Conservation (phyloP, 352 stramenopile species). For the Blastocystis sp. region DNA sequence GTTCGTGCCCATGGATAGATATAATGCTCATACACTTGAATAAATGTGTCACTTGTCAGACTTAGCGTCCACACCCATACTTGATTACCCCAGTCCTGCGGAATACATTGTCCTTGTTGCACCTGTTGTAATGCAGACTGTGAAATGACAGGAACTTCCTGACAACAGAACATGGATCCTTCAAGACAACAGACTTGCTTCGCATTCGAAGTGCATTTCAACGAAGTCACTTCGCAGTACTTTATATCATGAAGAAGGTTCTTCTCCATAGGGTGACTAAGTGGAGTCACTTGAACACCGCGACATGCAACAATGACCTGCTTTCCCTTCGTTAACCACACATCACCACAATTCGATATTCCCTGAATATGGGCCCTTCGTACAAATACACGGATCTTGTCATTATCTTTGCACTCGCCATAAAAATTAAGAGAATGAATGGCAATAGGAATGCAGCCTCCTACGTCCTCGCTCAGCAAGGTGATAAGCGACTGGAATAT, state of each 20-base stretch:
- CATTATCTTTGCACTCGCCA: background rate
- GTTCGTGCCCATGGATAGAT: background rate
- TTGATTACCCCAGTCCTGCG: background rate
- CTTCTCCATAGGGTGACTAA: background rate
- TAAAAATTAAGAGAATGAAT: background rate
- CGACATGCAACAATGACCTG: background rate
- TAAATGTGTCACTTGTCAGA: background rate
- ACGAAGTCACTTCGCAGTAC: background rate
- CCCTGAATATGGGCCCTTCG: background rate
- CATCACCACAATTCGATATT: background rate
- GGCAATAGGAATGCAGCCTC: background rate
- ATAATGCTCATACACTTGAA: background rate
- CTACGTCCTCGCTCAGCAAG: background rate
- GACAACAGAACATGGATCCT: background rate
- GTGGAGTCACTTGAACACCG: background rate
- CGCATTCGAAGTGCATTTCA: background rate
- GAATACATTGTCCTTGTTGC: background rate
- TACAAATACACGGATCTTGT: background rate
- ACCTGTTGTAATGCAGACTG: background rate
- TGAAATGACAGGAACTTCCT: background rate
- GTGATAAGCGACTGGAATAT: conserved; percentile 50
- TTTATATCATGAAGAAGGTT: background rate
- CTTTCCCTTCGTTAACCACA: background rate
- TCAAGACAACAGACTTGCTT: background rate
- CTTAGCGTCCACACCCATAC: background rate